Conservation (phyloP, 371 early-diverging fungal species). For the Quaeritorhiza haematococci region DNA sequence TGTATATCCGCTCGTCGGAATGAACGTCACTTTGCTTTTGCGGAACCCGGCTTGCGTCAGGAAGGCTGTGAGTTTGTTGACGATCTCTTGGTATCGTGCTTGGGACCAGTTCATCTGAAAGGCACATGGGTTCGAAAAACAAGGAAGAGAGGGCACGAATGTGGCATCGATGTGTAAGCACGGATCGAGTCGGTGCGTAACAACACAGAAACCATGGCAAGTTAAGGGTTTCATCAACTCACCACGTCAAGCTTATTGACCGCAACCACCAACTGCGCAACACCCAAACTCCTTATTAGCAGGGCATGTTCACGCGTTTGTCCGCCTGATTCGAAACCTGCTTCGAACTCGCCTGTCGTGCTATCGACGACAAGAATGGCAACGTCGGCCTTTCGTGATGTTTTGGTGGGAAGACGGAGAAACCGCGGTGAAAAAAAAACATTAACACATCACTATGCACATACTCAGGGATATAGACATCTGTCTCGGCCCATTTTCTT, state of each 20-base stretch:
- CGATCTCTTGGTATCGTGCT: constrained; percentile 69
- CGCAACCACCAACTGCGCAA: constrained; percentile 81
- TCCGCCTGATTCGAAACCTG: constrained; percentile 94
- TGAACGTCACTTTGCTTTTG: constrained; percentile 61
- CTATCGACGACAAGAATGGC: constrained; percentile 95
- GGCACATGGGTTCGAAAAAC: background rate
- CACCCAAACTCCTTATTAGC: constrained; percentile 81
- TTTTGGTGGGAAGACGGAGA: background rate
- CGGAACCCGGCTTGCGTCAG: constrained; percentile 69
- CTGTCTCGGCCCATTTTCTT: too few relatives aligned
- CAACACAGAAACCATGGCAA: background rate
- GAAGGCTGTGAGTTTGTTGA: constrained; percentile 58
- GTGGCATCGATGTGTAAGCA: background rate
- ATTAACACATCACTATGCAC: constrained; percentile 5
- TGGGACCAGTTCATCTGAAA: constrained; percentile 67
- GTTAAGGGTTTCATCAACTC: constrained; percentile 14
- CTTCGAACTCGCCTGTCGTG: constrained; percentile 89
- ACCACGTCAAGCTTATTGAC: constrained; percentile 89
- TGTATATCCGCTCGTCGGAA: constrained; percentile 85
- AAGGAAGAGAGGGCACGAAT: constrained; percentile 5
- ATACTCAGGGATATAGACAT: too few relatives aligned
- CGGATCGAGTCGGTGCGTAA: background rate
- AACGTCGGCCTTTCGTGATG: constrained; percentile 71
- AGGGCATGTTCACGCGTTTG: constrained; percentile 97
- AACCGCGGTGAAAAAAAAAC: constrained; percentile 6